phyloP scores from a whole-genome alignment of 305 asterid species.

The Ajuga reptans region DNA sequence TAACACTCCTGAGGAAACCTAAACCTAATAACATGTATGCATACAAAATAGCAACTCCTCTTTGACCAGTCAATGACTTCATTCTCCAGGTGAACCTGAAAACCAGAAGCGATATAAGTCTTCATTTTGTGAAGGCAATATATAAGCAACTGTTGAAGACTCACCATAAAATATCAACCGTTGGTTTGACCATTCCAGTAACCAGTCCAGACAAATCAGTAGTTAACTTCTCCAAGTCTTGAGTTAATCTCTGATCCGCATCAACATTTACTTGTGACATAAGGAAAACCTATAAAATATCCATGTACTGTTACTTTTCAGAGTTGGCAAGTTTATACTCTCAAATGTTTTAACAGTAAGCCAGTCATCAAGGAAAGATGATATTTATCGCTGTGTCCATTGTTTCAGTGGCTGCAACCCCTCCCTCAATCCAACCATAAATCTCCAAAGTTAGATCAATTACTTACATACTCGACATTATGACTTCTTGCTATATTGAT shows the following conservation, averaged over 20 bases:
- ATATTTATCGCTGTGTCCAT: not conserved
- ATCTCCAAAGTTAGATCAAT: slow-evolving; percentile 16
- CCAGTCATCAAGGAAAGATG: not conserved
- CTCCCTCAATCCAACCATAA: slow-evolving; percentile 10
- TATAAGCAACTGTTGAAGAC: slow-evolving; percentile 22
- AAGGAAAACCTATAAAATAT: slow-evolving; percentile 57
- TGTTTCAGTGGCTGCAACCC: slow-evolving; percentile 10
- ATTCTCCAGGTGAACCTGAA: slow-evolving; percentile 99
- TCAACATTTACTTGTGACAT: slow-evolving; percentile 63
- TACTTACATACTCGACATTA: slow-evolving; percentile 3
- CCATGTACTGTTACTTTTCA: slow-evolving; percentile 10
- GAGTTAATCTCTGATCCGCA: slow-evolving; percentile 96
- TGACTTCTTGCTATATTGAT: not conserved
- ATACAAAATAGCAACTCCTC: slow-evolving; percentile 83
- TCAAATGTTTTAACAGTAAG: slow-evolving; percentile 17
- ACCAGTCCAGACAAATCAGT: slow-evolving; percentile 90
- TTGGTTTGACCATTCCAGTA: slow-evolving; percentile 98
- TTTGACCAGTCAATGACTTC: slow-evolving; percentile 86
- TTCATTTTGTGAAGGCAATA: slow-evolving; percentile 12
- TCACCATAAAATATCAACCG: slow-evolving; percentile 91
- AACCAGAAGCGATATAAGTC: slow-evolving; percentile 20
- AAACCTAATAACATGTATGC: slow-evolving; percentile 96
- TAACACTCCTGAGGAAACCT: slow-evolving; percentile 83
- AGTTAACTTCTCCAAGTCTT: slow-evolving; percentile 93
- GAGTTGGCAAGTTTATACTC: slow-evolving; percentile 1